Base-by-base conservation (phyloP, 2,329 filamentous ascomycete genomes). In the Biscogniauxia sp. region DNA sequence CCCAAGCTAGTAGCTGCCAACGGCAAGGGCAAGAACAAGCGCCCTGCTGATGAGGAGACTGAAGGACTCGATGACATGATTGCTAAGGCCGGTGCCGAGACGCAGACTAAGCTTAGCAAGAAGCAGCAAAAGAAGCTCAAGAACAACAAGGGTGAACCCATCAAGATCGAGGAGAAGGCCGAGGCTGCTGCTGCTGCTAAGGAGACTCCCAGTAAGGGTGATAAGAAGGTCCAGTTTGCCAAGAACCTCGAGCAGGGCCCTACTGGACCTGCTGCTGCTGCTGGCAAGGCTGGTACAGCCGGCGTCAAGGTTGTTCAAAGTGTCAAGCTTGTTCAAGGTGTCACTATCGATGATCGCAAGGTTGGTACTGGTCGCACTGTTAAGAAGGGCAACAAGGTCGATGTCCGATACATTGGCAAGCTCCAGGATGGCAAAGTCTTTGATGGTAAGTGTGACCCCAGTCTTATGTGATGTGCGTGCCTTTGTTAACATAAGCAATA, bases 231-330 rank as follows among this genome's bases (percentile, higher is more conserved):
- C 63, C 92, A 97, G 78, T 99, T 99, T 76, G 94, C 95, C 74
- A 97, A 98, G 86, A 93, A 98, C 78, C 92, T 99, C 65, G 95
- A 98, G 83, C 93, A 96, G 79, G 95, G 95, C 62, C 95, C 95
- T 65, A 96, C 93, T 51, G 88, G 88, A 67, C 88, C 91, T 60
- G 80, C 84, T 66, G 71, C 91, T 60, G 80, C 84, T 66, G 71
- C 78, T 72, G 82, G 11, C 2, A 32, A 32, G 28, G 28, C 82
- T 58, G 37, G 37, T 17, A 78, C 84, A 41, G 80, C 88, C 54
- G 87, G 89, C 64, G 84, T 92, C 72, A 95, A 92, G 82, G 87
- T 87, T 60, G 87, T 98, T 59, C 85, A 93, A 74, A 95, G 94
- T 63, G 92, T 99, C 64, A 96, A n/a, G n/a, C n/a, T n/a, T n/a